Base-by-base conservation (phyloP, 2,329 filamentous ascomycete species). In the Colletotrichum viniferum region DNA sequence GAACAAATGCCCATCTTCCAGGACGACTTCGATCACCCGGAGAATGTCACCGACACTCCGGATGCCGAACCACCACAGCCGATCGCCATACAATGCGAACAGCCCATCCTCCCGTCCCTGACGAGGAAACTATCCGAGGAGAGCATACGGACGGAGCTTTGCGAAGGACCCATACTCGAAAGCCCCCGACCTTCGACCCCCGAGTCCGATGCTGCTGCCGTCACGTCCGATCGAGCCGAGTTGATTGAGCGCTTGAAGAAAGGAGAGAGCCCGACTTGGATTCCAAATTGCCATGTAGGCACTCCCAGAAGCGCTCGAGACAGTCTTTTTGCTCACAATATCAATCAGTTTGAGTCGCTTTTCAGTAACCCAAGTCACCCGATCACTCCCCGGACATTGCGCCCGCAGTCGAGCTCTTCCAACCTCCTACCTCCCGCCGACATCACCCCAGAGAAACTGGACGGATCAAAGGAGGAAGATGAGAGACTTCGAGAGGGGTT, bases 191-290 rank as follows among this genome's bases (percentile, higher is more conserved):
- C 65, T 14, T 77, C 71, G 36, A 82, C 83, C 2, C 84, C 84
- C 7, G 82, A 83, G 30, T 78, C 79, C 26, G 81, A 81, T 36
- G 60, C 74, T 7, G 73, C 79, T 10, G 79, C 78, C n/a, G 77
- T 85, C 14, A 87, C 87, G 43, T 88, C 88, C 21, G 92, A 95
- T 82, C 90, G 96, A 77, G 92, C 92, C 73, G 94, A 96, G 83
- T 87, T 98, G 79, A 98, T 98, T 73, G 91, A 96, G 84, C 90
- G 93, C 78, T 89, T 98, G 78, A 98, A 98, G 86, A 92, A 91
- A 83, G 92, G 92, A 36, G 92, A 96, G 84, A 94, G 92, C 80
- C 93, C 94, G 48, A 91, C 92, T 6, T 97, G 95, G 95, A 87
- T 93, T 52, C 90, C 92, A 32, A 91, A 89, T 81, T 89, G 89